phyloP scores from a whole-genome alignment of 495 filamentous ascomycete genomes.

The Pseudomonodictys pantanalensis region DNA sequence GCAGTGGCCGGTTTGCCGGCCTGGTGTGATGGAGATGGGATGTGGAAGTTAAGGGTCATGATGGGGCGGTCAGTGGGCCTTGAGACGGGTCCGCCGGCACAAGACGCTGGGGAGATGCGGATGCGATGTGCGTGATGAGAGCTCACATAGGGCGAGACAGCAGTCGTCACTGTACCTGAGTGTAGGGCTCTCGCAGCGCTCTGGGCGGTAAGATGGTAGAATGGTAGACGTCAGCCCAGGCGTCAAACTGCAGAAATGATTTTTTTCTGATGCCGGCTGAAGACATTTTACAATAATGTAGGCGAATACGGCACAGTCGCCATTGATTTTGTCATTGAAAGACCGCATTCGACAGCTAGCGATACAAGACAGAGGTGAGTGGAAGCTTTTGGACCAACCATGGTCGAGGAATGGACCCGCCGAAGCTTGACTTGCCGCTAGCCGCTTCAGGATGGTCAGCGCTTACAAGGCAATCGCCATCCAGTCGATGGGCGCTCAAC shows the following conservation, averaged over 20 bases:
- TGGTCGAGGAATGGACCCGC: conserved; percentile 1
- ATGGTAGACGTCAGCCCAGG: no score
- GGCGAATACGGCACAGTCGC: no score
- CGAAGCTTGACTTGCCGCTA: conserved; percentile 19
- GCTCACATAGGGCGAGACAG: background rate
- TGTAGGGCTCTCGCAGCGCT: no score
- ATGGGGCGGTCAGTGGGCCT: background rate
- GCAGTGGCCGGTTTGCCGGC: background rate
- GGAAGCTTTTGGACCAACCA: conserved; percentile 7
- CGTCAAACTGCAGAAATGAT: no score
- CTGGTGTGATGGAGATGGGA: background rate
- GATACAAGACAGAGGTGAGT: background rate
- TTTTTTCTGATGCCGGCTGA: no score
- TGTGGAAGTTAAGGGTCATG: background rate
- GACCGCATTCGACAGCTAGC: background rate
- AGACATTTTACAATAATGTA: no score
- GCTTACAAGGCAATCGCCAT: conserved; percentile 8
- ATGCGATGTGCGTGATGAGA: background rate
- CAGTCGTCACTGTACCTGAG: background rate
- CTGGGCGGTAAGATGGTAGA: no score
- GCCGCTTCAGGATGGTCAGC: conserved; percentile 13
- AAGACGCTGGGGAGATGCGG: conserved; percentile 4
- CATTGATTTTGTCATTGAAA: no score
- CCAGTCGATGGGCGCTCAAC: conserved; percentile 20
- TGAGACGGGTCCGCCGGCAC: background rate